These are phyloP conservation scores for Alternaria viburni DNA, from an alignment of 2,329 filamentous ascomycete genomes.

Conservation along the genomic window DNA sequence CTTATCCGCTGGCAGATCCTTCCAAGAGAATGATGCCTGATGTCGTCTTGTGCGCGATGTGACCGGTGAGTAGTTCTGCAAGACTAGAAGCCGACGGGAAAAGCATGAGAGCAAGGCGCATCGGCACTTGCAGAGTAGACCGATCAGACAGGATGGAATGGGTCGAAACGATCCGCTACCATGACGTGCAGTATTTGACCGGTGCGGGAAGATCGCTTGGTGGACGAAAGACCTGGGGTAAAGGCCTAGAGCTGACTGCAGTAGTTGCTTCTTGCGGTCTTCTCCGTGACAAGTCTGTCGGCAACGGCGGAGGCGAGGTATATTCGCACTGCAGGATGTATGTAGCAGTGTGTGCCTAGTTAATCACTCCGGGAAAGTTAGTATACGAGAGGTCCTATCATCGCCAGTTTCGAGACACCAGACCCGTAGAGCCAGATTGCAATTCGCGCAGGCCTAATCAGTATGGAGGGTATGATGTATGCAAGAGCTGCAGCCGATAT, in stretches of 20 bases:
- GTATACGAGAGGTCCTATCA: not conserved
- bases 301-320: conserved; percentile 8
- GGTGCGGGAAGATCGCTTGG: conserved; percentile 18
- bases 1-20: not conserved
- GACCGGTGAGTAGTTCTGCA: not conserved
- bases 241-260: conserved; percentile 20
- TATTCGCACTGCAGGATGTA: not conserved
- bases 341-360: not conserved
- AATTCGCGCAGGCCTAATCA: not conserved
- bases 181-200: conserved; percentile 17
- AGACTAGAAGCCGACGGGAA: not conserved
- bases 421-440: not conserved
- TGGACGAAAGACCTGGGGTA: not conserved
- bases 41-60: not conserved
- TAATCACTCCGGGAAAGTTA: not conserved
- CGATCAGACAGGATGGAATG: conserved; percentile 6
- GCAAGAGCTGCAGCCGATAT: not conserved
- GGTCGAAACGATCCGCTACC: conserved; percentile 1
- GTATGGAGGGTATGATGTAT: not conserved
- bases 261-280: conserved; percentile 3
- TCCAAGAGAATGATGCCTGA: not conserved
- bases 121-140: conserved; percentile 8
- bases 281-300: not conserved
- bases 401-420: not conserved
- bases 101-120: not conserved